A percentile compares a stretch with the other conserved stretches of the same genome.
Conservation (phyloP, 441 rosid genomes). For the Melastoma candidum region DNA sequence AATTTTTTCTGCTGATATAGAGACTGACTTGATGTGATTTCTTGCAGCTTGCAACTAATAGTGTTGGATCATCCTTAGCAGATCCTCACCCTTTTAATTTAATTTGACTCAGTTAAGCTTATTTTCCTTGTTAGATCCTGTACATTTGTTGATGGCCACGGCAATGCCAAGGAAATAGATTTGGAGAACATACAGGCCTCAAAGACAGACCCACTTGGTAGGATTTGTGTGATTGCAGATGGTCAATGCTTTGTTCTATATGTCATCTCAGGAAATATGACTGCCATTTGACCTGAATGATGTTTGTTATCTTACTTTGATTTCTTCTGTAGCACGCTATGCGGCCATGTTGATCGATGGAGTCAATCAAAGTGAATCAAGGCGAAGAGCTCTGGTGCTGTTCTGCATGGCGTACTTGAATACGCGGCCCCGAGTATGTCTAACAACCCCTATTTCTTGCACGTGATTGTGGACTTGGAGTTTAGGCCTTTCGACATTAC, state of each 20-base stretch:
- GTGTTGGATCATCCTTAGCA: too few relatives aligned
- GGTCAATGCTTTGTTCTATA: neutral
- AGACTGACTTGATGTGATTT: too few relatives aligned
- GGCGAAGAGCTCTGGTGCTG: slow-evolving; percentile 68
- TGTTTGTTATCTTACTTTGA: neutral
- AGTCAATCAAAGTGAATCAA: slow-evolving; percentile 68
- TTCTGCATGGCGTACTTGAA: slow-evolving; percentile 64
- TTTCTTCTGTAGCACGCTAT: slow-evolving; percentile 40
- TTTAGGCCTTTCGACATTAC: too few relatives aligned
- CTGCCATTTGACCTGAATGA: neutral
- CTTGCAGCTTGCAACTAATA: too few relatives aligned
- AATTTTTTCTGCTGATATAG: too few relatives aligned
- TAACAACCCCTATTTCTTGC: neutral
- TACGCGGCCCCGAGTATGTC: slow-evolving; percentile 60
- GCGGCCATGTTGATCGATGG: slow-evolving; percentile 79
- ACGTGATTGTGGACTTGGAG: too few relatives aligned
- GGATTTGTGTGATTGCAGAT: slow-evolving; percentile 8
- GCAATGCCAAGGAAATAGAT: slow-evolving; percentile 49
- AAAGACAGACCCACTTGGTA: slow-evolving; percentile 67
- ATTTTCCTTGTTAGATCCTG: slow-evolving; percentile 49
- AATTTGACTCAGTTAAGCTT: neutral
- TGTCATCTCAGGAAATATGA: slow-evolving; percentile 5
- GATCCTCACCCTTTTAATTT: neutral
- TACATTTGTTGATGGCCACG: slow-evolving; percentile 48
- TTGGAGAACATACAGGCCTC: slow-evolving; percentile 37